phyloP scores from a whole-genome alignment of 2,329 filamentous ascomycete genomes.

The Sclerotinia nivalis region DNA sequence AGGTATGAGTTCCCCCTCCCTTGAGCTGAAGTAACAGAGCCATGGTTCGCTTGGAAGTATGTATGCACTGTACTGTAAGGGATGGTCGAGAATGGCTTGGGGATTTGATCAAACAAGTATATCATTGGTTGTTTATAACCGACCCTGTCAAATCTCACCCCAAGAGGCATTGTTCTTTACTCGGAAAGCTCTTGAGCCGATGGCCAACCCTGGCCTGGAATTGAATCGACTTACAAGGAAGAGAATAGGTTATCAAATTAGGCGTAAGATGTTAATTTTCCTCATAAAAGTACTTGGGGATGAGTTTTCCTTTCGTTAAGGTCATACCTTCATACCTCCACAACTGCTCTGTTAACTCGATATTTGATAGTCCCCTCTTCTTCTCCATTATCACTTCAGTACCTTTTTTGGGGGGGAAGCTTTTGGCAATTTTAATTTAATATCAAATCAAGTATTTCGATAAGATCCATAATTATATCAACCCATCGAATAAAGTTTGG shows the following conservation, averaged over 20 bases:
- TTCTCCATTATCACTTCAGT: background rate
- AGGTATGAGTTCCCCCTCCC: background rate
- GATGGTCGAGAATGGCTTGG: background rate
- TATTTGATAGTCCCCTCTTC: background rate
- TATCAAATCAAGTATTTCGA: background rate
- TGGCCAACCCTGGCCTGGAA: background rate
- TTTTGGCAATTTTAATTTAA: background rate
- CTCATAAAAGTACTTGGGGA: background rate
- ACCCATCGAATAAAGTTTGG: slow-evolving; percentile 8
- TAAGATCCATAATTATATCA: background rate
- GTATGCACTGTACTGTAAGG: background rate
- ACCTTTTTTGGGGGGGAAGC: background rate
- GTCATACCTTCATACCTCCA: background rate
- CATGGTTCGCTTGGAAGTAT: background rate
- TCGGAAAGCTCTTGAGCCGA: background rate
- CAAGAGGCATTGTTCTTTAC: background rate
- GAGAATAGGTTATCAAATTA: background rate
- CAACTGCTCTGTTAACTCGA: background rate
- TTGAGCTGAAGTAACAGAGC: background rate
- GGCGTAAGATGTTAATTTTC: background rate
- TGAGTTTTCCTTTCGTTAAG: background rate
- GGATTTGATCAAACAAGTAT: background rate
- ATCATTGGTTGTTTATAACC: background rate
- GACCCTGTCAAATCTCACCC: slow-evolving; percentile 6
- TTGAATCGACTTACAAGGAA: slow-evolving; percentile 1